Base-by-base conservation (phyloP, 768 basidiomycete species). In the Phallus indusiatus region DNA sequence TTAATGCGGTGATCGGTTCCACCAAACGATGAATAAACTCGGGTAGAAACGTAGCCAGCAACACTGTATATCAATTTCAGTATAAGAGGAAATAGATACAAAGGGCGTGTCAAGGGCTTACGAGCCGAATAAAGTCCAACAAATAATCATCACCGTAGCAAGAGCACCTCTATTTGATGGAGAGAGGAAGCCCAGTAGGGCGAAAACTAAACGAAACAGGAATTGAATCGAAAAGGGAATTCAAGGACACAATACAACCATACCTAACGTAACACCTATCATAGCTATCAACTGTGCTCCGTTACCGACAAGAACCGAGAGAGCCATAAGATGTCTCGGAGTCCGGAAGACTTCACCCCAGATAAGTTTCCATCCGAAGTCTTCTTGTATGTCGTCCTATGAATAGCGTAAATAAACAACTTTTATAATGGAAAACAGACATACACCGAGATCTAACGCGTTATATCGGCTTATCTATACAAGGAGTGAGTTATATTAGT, bases 351-450 rank as follows among this genome's bases (percentile, higher is more conserved):
- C 90, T 72, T 98, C 95, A 20, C 93, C 94, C 64, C 96, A 93
- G 21, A 98, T 85, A 17, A 98, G 81, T 68, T 98, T 98, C 95
- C 95, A 98, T 1, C 95, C 95, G 81, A 87, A 95, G 65, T 98
- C 95, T 74, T 98, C 95, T 71, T 94, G 92, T 1, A 96, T 89
- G 66, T 95, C 93, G 67, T 95, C 93, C 89, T 92, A 63, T 35
- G 28, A 54, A 24, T 11, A 42, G 51, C 37, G 51, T 51, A 24
- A 47, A 28, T 6, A 33, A 24, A n/a, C 48, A 16, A 8, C 17
- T 20, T 18, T 56, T 53, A 7, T 5, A 21, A 59, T 47, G 8
- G 1, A 21, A 17, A 21, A 34, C 14, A 34, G 17, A 69, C 83
- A 64, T 69, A 91, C 90, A 62, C 86, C 89, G 42, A 96, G 74